phyloP scores from a whole-genome alignment of 805 yeast genomes.

The Candida vartiovaarae region DNA sequence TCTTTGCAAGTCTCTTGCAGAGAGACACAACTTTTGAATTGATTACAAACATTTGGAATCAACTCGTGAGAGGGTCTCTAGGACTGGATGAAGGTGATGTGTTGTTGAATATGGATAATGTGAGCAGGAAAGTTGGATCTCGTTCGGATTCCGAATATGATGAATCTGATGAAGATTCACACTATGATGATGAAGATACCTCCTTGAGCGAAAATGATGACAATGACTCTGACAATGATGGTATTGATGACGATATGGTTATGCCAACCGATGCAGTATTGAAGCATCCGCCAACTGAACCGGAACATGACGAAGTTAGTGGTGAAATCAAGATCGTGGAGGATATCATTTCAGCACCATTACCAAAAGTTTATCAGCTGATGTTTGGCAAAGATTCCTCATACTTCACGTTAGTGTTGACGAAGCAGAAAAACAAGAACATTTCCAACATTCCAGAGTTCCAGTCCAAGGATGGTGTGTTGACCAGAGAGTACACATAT shows the following conservation, averaged over 20 bases:
- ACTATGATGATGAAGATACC: conserved; percentile 4
- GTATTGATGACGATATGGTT: conserved; percentile 3
- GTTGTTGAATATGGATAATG: conserved; percentile 9
- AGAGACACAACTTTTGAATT: conserved; percentile 53
- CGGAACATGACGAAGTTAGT: conserved; percentile 35
- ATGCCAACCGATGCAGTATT: conserved; percentile 2
- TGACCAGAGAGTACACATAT: conserved; percentile 46
- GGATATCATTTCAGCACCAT: conserved; percentile 50
- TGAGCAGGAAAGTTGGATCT: conserved; percentile 1
- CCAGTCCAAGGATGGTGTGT: conserved; percentile 21
- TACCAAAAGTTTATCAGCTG: conserved; percentile 53
- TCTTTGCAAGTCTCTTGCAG: conserved; percentile 79
- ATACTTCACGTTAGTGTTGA: conserved; percentile 37
- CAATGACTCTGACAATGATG: conserved; percentile 9
- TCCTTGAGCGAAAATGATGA: conserved; percentile 7
- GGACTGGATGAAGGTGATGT: conserved; percentile 9
- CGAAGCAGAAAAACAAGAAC: conserved; percentile 58
- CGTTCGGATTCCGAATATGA: background rate
- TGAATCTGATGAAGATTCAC: background rate
- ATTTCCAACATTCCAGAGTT: conserved; percentile 42
- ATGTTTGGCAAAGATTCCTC: conserved; percentile 55
- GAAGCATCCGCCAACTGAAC: conserved; percentile 42
- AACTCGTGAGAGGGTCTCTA: conserved; percentile 26
- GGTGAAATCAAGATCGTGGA: conserved; percentile 52
- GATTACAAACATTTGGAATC: conserved; percentile 58